Evolutionary conservation across 140 eudicot species (phyloP).

Genomic region (Senecio squalidus): DNA sequence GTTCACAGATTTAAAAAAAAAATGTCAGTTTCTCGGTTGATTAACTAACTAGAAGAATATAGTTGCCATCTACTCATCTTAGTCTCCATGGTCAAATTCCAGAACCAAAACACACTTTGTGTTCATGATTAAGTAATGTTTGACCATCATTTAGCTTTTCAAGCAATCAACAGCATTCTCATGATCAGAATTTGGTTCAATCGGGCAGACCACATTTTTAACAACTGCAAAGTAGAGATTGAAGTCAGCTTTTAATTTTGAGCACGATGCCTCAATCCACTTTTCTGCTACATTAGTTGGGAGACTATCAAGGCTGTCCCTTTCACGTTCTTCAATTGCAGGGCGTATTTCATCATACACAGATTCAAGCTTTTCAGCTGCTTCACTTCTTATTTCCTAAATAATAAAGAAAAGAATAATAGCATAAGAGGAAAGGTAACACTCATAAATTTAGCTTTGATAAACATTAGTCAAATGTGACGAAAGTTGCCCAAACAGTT

Average conservation of each 20-base stretch:
- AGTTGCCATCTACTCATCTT: too few relatives aligned
- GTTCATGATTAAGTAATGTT: slow-evolving; percentile 25
- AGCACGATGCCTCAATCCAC: slow-evolving; percentile 79
- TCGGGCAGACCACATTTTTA: slow-evolving; percentile 55
- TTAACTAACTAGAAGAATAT: too few relatives aligned
- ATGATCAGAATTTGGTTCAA: slow-evolving; percentile 14
- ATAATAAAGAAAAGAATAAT: neutral
- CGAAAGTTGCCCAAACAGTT: too few relatives aligned
- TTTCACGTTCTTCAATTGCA: slow-evolving; percentile 74
- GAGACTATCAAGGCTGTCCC: slow-evolving; percentile 75
- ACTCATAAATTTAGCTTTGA: too few relatives aligned
- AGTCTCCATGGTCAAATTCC: slow-evolving; percentile 2
- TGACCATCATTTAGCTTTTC: slow-evolving; percentile 11
- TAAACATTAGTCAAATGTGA: too few relatives aligned
- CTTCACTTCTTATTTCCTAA: slow-evolving; percentile 59
- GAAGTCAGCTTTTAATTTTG: slow-evolving; percentile 60
- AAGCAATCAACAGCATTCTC: slow-evolving; percentile 21
- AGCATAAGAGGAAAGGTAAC: too few relatives aligned
- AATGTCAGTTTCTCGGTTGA: too few relatives aligned
- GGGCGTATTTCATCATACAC: slow-evolving; percentile 78
- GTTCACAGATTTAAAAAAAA: too few relatives aligned
- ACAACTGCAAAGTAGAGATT: slow-evolving; percentile 50
- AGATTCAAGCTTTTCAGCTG: slow-evolving; percentile 43
- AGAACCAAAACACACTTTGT: slow-evolving; percentile 9
- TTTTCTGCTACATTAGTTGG: slow-evolving; percentile 64